phyloP scores from a whole-genome alignment of 345 rosid genomes.

The Triadica sebifera region DNA sequence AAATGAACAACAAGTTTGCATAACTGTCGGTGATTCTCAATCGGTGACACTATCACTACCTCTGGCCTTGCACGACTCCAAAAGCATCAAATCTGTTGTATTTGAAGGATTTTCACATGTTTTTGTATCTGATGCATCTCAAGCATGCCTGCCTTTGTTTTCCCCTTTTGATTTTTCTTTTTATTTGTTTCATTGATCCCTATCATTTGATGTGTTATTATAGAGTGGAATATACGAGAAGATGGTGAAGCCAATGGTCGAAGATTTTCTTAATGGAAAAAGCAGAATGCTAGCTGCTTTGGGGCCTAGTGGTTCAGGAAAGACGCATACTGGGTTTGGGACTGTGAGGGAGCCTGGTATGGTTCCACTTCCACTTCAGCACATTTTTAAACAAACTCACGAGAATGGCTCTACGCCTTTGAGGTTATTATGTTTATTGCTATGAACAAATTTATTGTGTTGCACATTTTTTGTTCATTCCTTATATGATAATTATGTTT shows the following conservation, averaged over 20 bases:
- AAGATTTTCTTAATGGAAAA: constrained; percentile 68
- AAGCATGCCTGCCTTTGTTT: constrained; percentile 32
- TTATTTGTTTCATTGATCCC: background rate
- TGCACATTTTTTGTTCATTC: too few species aligned
- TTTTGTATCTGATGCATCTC: constrained; percentile 60
- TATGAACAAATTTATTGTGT: too few species aligned
- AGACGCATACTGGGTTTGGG: constrained; percentile 89
- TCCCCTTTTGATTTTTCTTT: background rate
- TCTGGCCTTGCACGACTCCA: constrained; percentile 50
- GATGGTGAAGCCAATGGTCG: constrained; percentile 75
- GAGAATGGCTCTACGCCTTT: constrained; percentile 20
- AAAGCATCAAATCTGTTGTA: constrained; percentile 64
- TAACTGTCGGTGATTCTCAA: constrained; percentile 43
- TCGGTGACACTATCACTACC: constrained; percentile 74
- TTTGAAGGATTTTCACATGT: constrained; percentile 86
- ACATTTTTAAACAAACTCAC: constrained; percentile 43
- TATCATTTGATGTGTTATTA: background rate
- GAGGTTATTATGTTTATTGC: too few species aligned
- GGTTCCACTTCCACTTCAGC: constrained; percentile 61
- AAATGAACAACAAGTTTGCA: constrained; percentile 37
- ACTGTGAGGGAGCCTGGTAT: constrained; percentile 69
- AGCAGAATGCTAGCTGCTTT: constrained; percentile 84
- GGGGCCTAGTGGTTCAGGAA: constrained; percentile 92
- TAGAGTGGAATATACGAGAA: constrained; percentile 64
- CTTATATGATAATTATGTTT: too few species aligned